phyloP scores from a whole-genome alignment of 495 filamentous ascomycete genomes.

The Tirmania nivea region DNA sequence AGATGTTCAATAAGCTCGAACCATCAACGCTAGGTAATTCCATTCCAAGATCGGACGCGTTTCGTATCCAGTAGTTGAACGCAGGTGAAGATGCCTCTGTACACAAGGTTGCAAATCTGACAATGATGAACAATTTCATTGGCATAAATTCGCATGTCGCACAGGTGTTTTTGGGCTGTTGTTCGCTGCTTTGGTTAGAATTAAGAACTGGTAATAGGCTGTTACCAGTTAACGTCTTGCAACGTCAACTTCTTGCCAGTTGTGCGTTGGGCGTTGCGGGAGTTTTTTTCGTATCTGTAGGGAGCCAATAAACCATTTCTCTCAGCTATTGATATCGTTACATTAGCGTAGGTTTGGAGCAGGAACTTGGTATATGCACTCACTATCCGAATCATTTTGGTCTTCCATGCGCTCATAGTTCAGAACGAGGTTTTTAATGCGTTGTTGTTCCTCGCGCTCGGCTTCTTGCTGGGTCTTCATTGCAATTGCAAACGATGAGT shows the following conservation, averaged over 20 bases:
- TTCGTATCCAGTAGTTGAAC: no score
- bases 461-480: slow-evolving; percentile 90
- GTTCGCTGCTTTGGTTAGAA: no score
- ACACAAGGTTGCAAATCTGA: no score
- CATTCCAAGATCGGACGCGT: no score
- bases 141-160: no score
- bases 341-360: slow-evolving; percentile 9
- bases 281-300: slow-evolving; percentile 46
- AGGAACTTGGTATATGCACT: slow-evolving; percentile 18
- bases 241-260: slow-evolving; percentile 80
- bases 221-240: slow-evolving; percentile 92
- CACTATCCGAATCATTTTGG: slow-evolving; percentile 51
- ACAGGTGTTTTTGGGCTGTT: no score
- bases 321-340: slow-evolving; percentile 14
- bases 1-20: no score
- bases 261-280: slow-evolving; percentile 54
- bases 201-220: no score
- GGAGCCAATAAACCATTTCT: slow-evolving; percentile 20
- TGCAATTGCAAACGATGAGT: slow-evolving; percentile 83
- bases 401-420: slow-evolving; percentile 82
- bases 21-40: no score
- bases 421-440: slow-evolving; percentile 91
- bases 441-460: slow-evolving; percentile 85
- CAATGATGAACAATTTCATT: no score
- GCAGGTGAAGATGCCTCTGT: no score